Evolutionary conservation across 768 basidiomycete species (phyloP).

Genomic region (Hypholoma fasciculare): DNA sequence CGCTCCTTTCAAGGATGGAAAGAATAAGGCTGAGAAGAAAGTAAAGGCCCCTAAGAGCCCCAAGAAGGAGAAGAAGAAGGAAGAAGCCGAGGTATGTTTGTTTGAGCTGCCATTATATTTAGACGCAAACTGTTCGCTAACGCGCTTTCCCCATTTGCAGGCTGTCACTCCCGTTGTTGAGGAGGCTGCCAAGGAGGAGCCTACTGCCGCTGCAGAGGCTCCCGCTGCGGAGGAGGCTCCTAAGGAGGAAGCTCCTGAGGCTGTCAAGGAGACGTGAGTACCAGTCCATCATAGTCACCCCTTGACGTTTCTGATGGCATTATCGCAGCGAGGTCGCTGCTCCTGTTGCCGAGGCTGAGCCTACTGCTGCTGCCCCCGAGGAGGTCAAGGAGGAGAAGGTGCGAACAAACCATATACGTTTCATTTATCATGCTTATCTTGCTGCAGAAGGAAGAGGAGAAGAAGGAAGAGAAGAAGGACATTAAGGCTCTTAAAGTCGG

Average conservation of each 20-base stretch:
- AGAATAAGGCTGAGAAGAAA: conserved; percentile 64
- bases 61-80: conserved; percentile 84
- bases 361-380: conserved; percentile 47
- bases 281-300: background rate
- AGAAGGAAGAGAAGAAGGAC: conserved; percentile 51
- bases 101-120: conserved; percentile 1
- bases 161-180: conserved; percentile 38
- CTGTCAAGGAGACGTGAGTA: conserved; percentile 73
- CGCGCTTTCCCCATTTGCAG: conserved; percentile 13
- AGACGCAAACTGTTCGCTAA: background rate
- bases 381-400: conserved; percentile 68
- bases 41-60: conserved; percentile 70
- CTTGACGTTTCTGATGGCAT: background rate
- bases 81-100: conserved; percentile 56
- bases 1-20: conserved; percentile 71
- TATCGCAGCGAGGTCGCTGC: conserved; percentile 30
- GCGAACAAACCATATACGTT: background rate
- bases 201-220: conserved; percentile 45
- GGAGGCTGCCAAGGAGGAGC: conserved; percentile 49
- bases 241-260: conserved; percentile 66
- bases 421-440: background rate
- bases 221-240: conserved; percentile 51
- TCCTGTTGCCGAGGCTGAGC: conserved; percentile 41
- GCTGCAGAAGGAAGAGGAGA: conserved; percentile 40
- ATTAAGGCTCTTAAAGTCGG: conserved; percentile 62